Percentiles rank a stretch among this genome's conserved stretches.
Evolutionary conservation across 306 rosid genomes (phyloP).

Genomic region (Begonia masoniana): DNA sequence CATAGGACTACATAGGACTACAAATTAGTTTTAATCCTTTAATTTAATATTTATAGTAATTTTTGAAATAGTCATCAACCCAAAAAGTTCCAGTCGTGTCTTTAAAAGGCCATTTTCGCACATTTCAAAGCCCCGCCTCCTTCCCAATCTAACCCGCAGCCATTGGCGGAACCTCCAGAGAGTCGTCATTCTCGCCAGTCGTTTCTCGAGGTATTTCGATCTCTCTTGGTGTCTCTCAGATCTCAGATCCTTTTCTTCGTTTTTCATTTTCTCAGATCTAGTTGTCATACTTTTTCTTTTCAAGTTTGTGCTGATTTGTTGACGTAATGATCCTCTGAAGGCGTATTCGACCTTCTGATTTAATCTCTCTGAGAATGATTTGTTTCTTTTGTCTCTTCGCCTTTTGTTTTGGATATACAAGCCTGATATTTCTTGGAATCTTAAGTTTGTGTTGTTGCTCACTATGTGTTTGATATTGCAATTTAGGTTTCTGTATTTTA

Average conservation of each 20-base stretch:
- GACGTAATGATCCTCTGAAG: neutral
- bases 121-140: conserved; percentile 1
- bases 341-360: neutral
- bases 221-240: neutral
- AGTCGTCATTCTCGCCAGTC: neutral
- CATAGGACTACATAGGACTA: too few relatives aligned
- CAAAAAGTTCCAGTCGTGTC: too few relatives aligned
- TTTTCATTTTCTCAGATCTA: neutral
- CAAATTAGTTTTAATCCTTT: too few relatives aligned
- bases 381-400: neutral
- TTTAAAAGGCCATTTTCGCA: neutral
- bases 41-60: too few relatives aligned
- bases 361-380: neutral
- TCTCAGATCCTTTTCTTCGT: neutral
- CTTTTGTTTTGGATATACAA: too few relatives aligned
- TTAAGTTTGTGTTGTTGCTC: too few relatives aligned
- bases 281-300: neutral
- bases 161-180: neutral
- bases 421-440: too few relatives aligned
- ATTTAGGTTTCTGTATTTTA: too few relatives aligned
- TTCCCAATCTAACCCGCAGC: neutral
- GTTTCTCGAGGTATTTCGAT: neutral
- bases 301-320: neutral
- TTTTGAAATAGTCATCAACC: too few relatives aligned
- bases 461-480: too few relatives aligned